Base-by-base conservation (phyloP, 2,329 filamentous ascomycete species). In the Colletotrichum sidae region DNA sequence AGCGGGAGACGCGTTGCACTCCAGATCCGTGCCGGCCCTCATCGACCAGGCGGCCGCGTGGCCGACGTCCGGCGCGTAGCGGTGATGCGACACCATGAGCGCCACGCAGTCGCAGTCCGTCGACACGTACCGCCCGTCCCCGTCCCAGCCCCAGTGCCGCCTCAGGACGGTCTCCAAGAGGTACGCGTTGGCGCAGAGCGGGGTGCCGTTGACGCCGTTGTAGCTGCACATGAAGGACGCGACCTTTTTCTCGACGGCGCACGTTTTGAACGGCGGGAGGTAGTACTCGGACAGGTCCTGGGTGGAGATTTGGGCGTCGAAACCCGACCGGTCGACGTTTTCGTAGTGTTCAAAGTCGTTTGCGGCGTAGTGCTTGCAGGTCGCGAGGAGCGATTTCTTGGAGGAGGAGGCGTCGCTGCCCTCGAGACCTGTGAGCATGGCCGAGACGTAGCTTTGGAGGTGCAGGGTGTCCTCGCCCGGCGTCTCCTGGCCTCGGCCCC, bases 251-350 rank as follows among this genome's bases (percentile, higher is more conserved):
- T 89, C 86, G 10, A 84, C 80, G 49, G 84, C 86, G 73, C 89
- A 91, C 72, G 83, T 83, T 70, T 89, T 80, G 77, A 92, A 92
- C 0, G 88, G 84, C 1, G 86, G 88, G 45, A 90, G 80, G 71
- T 90, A 92, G 75, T 91, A 92, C 70, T 91, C 89, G 0, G 84
- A 81, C 5, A 92, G 76, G 65, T 92, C 90, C 69, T 91, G 89
- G 53, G 81, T 77, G 9, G 81, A 79, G 63, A 90, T 84, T 11
- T 82, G 77, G 6, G 88, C 83, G 71, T 90, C 80, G 65, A 87
- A 89, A 13, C 82, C 80, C 72, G 84, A 80, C 10, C 84, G 77
- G n/a, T 75, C 76, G 33, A 79, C 72, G 3, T 75, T 74, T 38
- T 75, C 71, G 76, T 82, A 83, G 25, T 71, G 61, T 70, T 88